Percentiles rank a stretch among this genome's conserved stretches.
These are phyloP conservation scores for Amanita rubescens DNA, from an alignment of 768 basidiomycete genomes.

Conservation along the genomic window DNA sequence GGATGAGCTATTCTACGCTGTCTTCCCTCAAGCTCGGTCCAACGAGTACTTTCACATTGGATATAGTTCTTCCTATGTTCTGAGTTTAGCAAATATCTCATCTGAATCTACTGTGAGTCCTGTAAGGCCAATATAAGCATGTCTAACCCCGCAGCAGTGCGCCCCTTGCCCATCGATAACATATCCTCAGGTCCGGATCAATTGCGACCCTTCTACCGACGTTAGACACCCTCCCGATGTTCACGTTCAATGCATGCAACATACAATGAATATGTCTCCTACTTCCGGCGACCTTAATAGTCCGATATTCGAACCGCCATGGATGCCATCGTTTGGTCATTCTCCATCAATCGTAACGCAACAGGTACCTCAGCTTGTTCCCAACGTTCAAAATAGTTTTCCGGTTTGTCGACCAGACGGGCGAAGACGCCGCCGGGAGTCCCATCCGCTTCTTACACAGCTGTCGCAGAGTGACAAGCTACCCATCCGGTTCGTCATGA, in stretches of 20 bases:
- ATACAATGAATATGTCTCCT: neutral
- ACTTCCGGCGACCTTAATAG: neutral
- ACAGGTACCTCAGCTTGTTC: neutral
- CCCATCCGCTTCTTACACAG: neutral
- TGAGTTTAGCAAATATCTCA: neutral
- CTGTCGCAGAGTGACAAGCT: neutral
- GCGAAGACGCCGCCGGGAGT: neutral
- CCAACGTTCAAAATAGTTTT: neutral
- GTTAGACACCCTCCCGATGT: neutral
- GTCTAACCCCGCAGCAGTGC: constrained; percentile 1
- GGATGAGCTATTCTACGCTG: constrained; percentile 32
- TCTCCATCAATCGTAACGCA: neutral
- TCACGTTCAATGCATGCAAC: neutral
- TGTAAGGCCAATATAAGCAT: neutral
- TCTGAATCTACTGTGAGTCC: neutral
- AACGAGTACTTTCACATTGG: neutral
- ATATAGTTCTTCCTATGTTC: neutral
- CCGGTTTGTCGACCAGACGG: neutral
- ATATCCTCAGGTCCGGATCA: neutral
- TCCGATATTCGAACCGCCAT: neutral
- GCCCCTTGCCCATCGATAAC: constrained; percentile 2
- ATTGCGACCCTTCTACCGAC: neutral
- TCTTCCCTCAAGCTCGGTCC: constrained; percentile 28
- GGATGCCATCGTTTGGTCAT: neutral
- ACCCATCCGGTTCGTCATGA: constrained; percentile 1